Evolutionary conservation across 78 protist species (phyloP).

Genomic region (Guillardia theta): DNA sequence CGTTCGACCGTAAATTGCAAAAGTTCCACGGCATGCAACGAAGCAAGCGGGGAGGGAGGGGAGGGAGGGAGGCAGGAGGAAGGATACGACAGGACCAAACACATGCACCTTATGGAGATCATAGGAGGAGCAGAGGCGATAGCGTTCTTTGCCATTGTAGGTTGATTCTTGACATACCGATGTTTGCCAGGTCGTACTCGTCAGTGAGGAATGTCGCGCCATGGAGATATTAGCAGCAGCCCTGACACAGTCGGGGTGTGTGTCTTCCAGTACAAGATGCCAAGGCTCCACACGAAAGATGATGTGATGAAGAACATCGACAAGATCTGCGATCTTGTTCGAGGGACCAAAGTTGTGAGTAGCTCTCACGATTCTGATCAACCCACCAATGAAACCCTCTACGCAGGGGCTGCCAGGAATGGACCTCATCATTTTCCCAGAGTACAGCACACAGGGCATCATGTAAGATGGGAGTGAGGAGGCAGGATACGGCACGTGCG

Average conservation of each 20-base stretch:
- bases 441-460: slow-evolving; percentile 44
- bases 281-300: slow-evolving; percentile 30
- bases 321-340: not conserved
- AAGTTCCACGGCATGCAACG: not conserved
- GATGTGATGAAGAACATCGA: slow-evolving; percentile 7
- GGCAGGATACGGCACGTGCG: too few relatives aligned
- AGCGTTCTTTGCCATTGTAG: not conserved
- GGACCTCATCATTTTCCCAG: slow-evolving; percentile 43
- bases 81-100: not conserved
- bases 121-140: too few relatives aligned
- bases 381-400: not conserved
- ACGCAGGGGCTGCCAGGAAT: slow-evolving; percentile 38
- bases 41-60: not conserved
- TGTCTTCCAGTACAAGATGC: slow-evolving; percentile 30
- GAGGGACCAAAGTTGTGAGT: not conserved
- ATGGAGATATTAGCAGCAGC: not conserved
- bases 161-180: not conserved
- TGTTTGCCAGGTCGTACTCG: not conserved
- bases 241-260: slow-evolving; percentile 25
- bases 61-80: not conserved
- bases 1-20: not conserved
- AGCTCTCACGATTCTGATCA: not conserved
- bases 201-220: slow-evolving; percentile 36
- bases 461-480: too few relatives aligned
- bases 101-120: too few relatives aligned